Evolutionary conservation across 768 basidiomycete species (phyloP).

Genomic region (Termitomyces bulborhizus): DNA sequence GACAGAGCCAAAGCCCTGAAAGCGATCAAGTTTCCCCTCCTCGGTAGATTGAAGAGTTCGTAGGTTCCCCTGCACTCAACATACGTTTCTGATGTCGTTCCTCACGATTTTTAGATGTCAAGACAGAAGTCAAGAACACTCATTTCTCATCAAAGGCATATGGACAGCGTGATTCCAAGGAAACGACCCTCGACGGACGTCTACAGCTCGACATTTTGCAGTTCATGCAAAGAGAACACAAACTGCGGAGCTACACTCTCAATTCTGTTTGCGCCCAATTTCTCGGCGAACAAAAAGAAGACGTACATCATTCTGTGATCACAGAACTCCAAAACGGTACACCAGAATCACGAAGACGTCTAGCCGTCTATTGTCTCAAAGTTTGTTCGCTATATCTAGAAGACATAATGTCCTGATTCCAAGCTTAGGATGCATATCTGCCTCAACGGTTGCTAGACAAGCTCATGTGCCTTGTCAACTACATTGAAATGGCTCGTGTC

Average conservation of each 20-base stretch:
- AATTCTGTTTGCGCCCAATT: slow-evolving; percentile 98
- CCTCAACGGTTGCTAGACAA: slow-evolving; percentile 96
- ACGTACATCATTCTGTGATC: slow-evolving; percentile 97
- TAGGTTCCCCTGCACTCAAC: background rate
- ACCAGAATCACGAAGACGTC: slow-evolving; percentile 82
- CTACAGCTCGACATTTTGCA: slow-evolving; percentile 94
- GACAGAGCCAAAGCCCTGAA: slow-evolving; percentile 87
- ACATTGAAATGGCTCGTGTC: slow-evolving; percentile 98
- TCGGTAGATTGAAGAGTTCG: slow-evolving; percentile 74
- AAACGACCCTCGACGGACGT: slow-evolving; percentile 84
- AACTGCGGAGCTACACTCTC: slow-evolving; percentile 92
- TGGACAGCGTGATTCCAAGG: slow-evolving; percentile 95
- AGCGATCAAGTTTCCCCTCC: slow-evolving; percentile 56
- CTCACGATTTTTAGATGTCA: slow-evolving; percentile 43
- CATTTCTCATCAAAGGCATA: slow-evolving; percentile 99
- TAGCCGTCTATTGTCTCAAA: slow-evolving; percentile 98
- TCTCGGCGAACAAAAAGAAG: slow-evolving; percentile 97
- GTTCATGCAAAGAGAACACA: slow-evolving; percentile 98
- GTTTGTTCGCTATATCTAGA: slow-evolving; percentile 28
- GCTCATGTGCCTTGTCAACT: slow-evolving; percentile 98
- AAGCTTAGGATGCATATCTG: slow-evolving; percentile 86
- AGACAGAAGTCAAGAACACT: slow-evolving; percentile 81
- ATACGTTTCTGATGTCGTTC: background rate
- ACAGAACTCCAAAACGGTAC: slow-evolving; percentile 97
- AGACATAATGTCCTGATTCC: background rate